These are phyloP conservation scores for Coemansia reversa DNA, from an alignment of 192 early-diverging fungal genomes.

Conservation along the genomic window DNA sequence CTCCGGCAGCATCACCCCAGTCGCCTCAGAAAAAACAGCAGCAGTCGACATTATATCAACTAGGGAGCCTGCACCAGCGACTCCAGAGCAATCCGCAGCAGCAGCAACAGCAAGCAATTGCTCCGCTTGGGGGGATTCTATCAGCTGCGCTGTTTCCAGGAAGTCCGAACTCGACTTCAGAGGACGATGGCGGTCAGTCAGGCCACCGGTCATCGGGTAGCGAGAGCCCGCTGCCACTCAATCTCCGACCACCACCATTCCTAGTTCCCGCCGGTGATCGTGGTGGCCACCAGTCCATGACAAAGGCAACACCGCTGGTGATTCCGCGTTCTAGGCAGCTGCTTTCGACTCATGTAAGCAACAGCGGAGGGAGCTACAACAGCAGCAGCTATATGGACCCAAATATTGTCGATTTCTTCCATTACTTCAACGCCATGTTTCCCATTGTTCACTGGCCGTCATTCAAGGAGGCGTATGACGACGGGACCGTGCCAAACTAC, in stretches of 20 bases:
- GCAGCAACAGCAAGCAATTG: slow-evolving; percentile 30
- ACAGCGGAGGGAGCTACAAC: slow-evolving; percentile 3
- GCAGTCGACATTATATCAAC: slow-evolving; percentile 13
- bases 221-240: slow-evolving; percentile 41
- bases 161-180: slow-evolving; percentile 43
- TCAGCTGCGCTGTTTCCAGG: slow-evolving; percentile 50
- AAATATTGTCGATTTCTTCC: slow-evolving; percentile 54
- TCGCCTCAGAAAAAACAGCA: slow-evolving; percentile 7
- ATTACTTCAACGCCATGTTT: slow-evolving; percentile 55
- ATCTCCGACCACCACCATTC: slow-evolving; percentile 46
- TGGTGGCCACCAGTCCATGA: slow-evolving; percentile 52
- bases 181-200: slow-evolving; percentile 40
- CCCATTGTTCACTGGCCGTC: slow-evolving; percentile 56
- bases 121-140: slow-evolving; percentile 41
- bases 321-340: slow-evolving; percentile 43
- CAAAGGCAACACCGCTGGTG: slow-evolving; percentile 46
- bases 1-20: slow-evolving; percentile 9
- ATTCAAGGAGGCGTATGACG: slow-evolving; percentile 56
- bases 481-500: slow-evolving; percentile 56
- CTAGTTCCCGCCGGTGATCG: slow-evolving; percentile 49
- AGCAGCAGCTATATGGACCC: slow-evolving; percentile 49
- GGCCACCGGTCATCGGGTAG: slow-evolving; percentile 53
- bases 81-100: slow-evolving; percentile 10
- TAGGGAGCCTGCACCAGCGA: slow-evolving; percentile 14
- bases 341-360: slow-evolving; percentile 6